phyloP scores from a whole-genome alignment of 202 grass and related monocot genomes.

The Panicum hallii region DNA sequence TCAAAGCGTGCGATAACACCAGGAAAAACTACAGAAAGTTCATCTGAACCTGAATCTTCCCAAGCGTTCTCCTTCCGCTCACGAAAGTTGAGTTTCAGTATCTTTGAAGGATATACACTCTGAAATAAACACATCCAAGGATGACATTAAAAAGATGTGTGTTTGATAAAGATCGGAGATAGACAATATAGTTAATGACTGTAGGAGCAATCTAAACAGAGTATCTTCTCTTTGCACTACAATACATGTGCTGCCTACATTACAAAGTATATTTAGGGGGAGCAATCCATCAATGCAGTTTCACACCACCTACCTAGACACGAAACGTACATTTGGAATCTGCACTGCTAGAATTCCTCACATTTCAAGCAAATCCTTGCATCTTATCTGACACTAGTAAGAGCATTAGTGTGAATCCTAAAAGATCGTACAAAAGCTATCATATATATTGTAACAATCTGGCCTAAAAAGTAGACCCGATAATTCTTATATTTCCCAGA shows the following conservation, averaged over 20 bases:
- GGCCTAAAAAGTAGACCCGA: not conserved
- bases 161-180: not conserved
- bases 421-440: not conserved
- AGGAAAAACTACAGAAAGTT: slow-evolving; percentile 79
- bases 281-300: too few species aligned
- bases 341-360: too few species aligned
- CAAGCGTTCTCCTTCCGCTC: slow-evolving; percentile 59
- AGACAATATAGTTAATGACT: slow-evolving; percentile 14
- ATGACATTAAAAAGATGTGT: not conserved
- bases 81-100: slow-evolving; percentile 77
- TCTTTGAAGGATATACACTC: slow-evolving; percentile 77
- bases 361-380: too few species aligned
- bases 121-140: slow-evolving; percentile 46
- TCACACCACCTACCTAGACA: too few species aligned
- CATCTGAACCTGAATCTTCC: slow-evolving; percentile 69
- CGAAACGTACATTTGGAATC: too few species aligned
- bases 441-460: not conserved
- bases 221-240: not conserved
- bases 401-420: not conserved
- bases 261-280: not conserved
- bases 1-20: slow-evolving; percentile 75
- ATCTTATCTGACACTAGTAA: not conserved
- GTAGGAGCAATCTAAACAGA: not conserved
- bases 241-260: not conserved
- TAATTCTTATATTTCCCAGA: not conserved